A percentile compares a stretch with the other conserved stretches of the same genome.
These are phyloP conservation scores for Cornus suecica DNA, from an alignment of 148 eudicot genomes.

Conservation along the genomic window DNA sequence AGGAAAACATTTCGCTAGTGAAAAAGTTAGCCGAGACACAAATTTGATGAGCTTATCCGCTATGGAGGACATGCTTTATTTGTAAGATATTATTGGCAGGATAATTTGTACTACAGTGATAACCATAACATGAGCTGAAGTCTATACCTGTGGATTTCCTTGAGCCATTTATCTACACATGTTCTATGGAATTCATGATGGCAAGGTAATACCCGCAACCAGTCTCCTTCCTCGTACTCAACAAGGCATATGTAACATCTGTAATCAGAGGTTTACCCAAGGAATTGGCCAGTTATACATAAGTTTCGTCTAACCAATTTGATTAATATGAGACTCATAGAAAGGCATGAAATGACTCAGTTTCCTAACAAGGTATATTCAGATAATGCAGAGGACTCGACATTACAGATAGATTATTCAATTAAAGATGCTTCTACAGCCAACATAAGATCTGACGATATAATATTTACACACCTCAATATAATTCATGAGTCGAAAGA, in stretches of 20 bases:
- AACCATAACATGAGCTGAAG: background rate
- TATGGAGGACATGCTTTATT: background rate
- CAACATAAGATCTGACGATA: background rate
- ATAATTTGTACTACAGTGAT: background rate
- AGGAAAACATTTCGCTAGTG: background rate
- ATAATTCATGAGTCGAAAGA: background rate
- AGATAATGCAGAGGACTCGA: background rate
- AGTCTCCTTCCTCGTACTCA: constrained; percentile 95
- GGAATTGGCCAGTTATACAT: background rate
- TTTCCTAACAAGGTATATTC: too few relatives aligned
- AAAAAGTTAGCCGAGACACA: background rate
- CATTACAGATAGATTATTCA: background rate
- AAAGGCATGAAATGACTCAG: too few relatives aligned
- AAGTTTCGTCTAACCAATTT: too few relatives aligned
- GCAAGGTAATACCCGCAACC: constrained; percentile 74
- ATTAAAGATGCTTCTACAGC: background rate
- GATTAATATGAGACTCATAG: too few relatives aligned
- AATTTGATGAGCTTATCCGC: background rate
- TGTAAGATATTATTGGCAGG: background rate
- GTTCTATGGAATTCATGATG: constrained; percentile 86
- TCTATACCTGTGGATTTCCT: constrained; percentile 87
- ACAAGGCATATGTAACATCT: constrained; percentile 97
- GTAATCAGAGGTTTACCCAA: constrained; percentile 29
- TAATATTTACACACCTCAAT: background rate
- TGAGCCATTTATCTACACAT: constrained; percentile 96